Evolutionary conservation across 2,329 filamentous ascomycete genomes (phyloP).

Genomic region (Pyrenophora seminiperda): DNA sequence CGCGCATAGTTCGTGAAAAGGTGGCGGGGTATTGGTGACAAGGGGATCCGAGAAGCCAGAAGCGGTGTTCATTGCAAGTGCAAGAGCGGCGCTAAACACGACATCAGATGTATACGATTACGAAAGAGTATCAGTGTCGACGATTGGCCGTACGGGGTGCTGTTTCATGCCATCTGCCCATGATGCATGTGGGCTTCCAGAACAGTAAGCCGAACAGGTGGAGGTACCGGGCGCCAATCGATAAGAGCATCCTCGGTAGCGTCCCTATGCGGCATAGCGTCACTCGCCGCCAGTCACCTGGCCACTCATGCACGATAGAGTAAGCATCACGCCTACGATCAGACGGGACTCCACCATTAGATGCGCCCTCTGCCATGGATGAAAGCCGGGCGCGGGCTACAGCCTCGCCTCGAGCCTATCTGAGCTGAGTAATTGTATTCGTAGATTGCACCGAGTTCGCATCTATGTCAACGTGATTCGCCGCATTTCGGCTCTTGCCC

Average conservation of each 20-base stretch:
- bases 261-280: slow-evolving; percentile 22
- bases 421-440: slow-evolving; percentile 3
- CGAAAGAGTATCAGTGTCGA: slow-evolving; percentile 20
- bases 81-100: slow-evolving; percentile 37
- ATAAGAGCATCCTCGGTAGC: slow-evolving; percentile 26
- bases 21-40: slow-evolving; percentile 53
- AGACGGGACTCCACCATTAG: slow-evolving; percentile 8
- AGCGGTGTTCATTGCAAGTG: slow-evolving; percentile 44
- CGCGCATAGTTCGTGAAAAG: slow-evolving; percentile 53
- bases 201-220: slow-evolving; percentile 22
- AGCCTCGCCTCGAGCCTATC: slow-evolving; percentile 18
- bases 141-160: slow-evolving; percentile 22
- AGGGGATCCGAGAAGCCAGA: slow-evolving; percentile 42
- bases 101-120: slow-evolving; percentile 36
- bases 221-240: slow-evolving; percentile 24
- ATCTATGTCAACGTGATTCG: slow-evolving; percentile 18
- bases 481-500: slow-evolving; percentile 22
- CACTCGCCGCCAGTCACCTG: not conserved
- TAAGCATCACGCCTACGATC: slow-evolving; percentile 16
- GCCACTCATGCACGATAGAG: slow-evolving; percentile 23
- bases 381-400: slow-evolving; percentile 1
- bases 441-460: slow-evolving; percentile 12
- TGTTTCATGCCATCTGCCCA: slow-evolving; percentile 25
- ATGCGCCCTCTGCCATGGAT: slow-evolving; percentile 6
- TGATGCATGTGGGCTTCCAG: slow-evolving; percentile 25